These are phyloP conservation scores for Fusarium ramigenum DNA, from an alignment of 2,329 filamentous ascomycete species.

Conservation along the genomic window DNA sequence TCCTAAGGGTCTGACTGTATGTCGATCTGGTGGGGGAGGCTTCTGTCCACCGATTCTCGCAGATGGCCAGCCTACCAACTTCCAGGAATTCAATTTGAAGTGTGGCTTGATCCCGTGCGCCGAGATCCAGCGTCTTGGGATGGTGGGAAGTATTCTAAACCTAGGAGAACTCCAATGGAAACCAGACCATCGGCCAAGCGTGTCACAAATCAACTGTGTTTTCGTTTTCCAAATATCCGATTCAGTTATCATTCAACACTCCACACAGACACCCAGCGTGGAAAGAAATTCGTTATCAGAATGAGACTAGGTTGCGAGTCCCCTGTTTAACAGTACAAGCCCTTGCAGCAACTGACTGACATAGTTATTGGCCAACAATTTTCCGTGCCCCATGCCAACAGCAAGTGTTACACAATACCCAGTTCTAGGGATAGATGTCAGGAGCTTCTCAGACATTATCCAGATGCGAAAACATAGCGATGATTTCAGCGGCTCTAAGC, in stretches of 20 bases:
- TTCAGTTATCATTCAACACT: not conserved
- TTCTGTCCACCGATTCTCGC: not conserved
- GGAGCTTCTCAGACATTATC: not conserved
- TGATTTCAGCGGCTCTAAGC: not conserved
- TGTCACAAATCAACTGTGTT: not conserved
- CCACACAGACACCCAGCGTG: not conserved
- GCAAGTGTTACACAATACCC: constrained; percentile 10
- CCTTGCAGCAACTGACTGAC: constrained; percentile 8
- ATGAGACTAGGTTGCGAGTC: constrained; percentile 16
- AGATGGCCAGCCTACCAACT: not conserved
- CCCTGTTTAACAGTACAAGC: not conserved
- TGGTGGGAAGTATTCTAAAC: not conserved
- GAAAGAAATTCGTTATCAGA: constrained; percentile 7
- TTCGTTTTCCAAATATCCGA: not conserved
- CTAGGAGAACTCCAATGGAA: not conserved
- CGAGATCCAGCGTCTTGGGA: not conserved
- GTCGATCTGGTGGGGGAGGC: not conserved
- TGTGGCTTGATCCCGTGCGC: not conserved
- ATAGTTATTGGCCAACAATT: constrained; percentile 31
- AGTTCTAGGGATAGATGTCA: not conserved
- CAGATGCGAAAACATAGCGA: not conserved
- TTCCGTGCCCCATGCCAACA: constrained; percentile 19
- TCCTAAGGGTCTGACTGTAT: not conserved
- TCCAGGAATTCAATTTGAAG: not conserved
- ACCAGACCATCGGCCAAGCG: not conserved